Base-by-base conservation (phyloP, 441 rosid species). In the Metrosideros polymorpha region DNA sequence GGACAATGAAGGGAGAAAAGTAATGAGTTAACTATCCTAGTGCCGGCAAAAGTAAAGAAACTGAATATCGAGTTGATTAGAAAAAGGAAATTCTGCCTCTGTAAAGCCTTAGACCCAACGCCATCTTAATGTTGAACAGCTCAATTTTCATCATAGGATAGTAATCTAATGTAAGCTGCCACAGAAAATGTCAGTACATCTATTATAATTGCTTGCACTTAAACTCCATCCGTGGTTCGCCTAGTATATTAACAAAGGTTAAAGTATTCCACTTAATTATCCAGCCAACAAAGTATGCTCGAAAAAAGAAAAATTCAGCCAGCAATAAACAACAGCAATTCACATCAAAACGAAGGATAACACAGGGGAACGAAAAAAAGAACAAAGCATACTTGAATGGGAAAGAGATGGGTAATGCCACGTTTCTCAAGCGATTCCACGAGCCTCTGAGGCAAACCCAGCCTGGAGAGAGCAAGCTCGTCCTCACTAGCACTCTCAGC, bases 361-460 rank as follows among this genome's bases (percentile, higher is more conserved):
- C 51, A 42, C 7, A 8, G 45, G 77, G n/a, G 18, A 54, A 42
- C 45, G 71, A 18, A 43, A 53, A 51, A 18, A 84, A 19, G 61
- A 39, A 83, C n/a, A 29, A 57, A 61, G 61, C 84, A 49, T 63
- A 94, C 99, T 91, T 98, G 99, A 91, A 98, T 95, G 57, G 99
- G 99, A 89, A 98, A 98, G 87, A 98, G 99, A 61, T 93, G 92
- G 90, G 96, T 94, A 87, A 98, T 98, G 88, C 99, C 99, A 52
- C 99, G 97, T 84, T 93, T 93, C 88, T 91, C 92, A 19, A 98
- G 97, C 51, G 94, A 25, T 12, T 95, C 94, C 56, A 93, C 98
- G 13, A 98, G 98, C 55, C 93, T 94, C 82, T 87, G 91, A 82
- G 99, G 98, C 91, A 98, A 91, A 87, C 92, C 97, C 86, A 98